Percentiles rank a stretch among this genome's conserved stretches.
These are phyloP conservation scores for Coniferiporia sulphurascens DNA, from an alignment of 1,284 basidiomycete species.

Conservation along the genomic window DNA sequence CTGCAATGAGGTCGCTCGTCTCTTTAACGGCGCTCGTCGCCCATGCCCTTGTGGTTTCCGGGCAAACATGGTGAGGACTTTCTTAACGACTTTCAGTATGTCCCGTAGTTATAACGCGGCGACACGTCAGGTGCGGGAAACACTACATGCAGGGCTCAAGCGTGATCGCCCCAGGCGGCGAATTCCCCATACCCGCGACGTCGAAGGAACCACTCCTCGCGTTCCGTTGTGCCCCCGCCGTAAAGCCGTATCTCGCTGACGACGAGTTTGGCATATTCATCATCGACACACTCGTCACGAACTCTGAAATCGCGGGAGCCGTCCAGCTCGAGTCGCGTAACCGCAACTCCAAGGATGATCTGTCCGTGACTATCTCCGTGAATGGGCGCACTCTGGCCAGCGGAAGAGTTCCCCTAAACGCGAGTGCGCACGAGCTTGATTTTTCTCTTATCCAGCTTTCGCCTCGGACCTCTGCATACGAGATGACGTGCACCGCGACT, in stretches of 20 bases:
- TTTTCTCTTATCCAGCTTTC: slow-evolving; percentile 44
- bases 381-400: slow-evolving; percentile 37
- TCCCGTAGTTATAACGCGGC: background rate
- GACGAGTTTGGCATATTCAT: slow-evolving; percentile 44
- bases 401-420: slow-evolving; percentile 48
- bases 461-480: slow-evolving; percentile 43
- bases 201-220: slow-evolving; percentile 54
- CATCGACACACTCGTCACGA: slow-evolving; percentile 54
- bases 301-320: slow-evolving; percentile 43
- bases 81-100: background rate
- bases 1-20: background rate
- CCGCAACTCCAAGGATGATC: background rate
- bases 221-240: slow-evolving; percentile 60
- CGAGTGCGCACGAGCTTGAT: slow-evolving; percentile 43
- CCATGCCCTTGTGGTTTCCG: background rate
- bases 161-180: slow-evolving; percentile 52
- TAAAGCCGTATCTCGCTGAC: slow-evolving; percentile 61
- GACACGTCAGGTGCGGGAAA: slow-evolving; percentile 54
- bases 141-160: slow-evolving; percentile 51
- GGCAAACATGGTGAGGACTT: slow-evolving; percentile 8
- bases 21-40: background rate
- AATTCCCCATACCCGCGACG: slow-evolving; percentile 48
- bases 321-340: slow-evolving; percentile 23
- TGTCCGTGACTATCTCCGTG: slow-evolving; percentile 39
- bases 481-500: slow-evolving; percentile 47